A percentile compares a stretch with the other conserved stretches of the same genome.
Evolutionary conservation across 2,329 filamentous ascomycete genomes (phyloP).

Genomic region (Alternaria panax): DNA sequence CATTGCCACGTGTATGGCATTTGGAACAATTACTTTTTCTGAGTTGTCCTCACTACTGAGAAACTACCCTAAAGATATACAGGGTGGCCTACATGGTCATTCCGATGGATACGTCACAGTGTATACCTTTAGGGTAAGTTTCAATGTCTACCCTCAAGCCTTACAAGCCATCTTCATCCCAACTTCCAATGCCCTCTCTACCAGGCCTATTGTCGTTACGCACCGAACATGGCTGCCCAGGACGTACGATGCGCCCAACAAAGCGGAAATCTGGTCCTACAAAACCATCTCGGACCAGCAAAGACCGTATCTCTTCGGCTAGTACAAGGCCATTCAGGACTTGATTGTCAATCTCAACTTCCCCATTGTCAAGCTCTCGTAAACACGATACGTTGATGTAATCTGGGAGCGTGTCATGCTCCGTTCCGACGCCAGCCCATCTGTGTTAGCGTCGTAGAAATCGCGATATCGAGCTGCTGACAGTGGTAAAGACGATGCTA

Average conservation of each 20-base stretch:
- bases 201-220: background rate
- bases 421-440: background rate
- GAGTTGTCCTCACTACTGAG: background rate
- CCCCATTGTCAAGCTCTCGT: background rate
- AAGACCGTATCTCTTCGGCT: background rate
- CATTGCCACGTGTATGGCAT: background rate
- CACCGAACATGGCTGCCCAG: background rate
- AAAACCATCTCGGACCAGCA: background rate
- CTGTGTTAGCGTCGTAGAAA: background rate
- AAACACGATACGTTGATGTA: conserved; percentile 2
- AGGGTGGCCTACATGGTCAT: background rate
- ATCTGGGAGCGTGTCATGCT: background rate
- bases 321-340: background rate
- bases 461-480: background rate
- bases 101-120: background rate
- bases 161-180: background rate
- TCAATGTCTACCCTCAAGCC: background rate
- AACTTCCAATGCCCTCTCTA: background rate
- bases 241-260: background rate
- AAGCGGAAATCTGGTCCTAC: background rate
- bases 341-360: background rate
- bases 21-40: background rate
- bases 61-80: background rate
- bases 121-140: background rate
- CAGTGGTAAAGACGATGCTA: background rate